Evolutionary conservation across 768 basidiomycete species (phyloP), one percentile per base, ranked within the genome.

Genomic region (Tephrocybe sp.): DNA sequence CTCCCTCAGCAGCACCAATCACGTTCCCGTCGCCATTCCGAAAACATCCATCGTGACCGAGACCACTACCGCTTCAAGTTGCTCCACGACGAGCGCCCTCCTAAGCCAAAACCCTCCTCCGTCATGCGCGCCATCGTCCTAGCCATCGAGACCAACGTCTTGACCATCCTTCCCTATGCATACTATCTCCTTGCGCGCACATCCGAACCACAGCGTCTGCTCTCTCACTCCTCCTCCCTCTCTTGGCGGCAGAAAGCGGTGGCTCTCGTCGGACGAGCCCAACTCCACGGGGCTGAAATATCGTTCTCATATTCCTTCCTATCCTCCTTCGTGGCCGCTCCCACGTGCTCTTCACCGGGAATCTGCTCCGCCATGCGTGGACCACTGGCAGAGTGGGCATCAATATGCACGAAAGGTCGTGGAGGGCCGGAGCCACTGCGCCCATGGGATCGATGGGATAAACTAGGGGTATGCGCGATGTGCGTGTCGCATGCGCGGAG

Each of bases 111-210:
- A 52, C 68, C 69, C 27, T 70, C 71, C 39, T 65, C 68, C 25
- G 56, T 76, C 54, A 74, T 76, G 70, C 70, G 68, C 12, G 71
- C 73, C 5, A 74, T 78, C 39, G 52, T 60, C 18, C 69, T 80
- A n/a, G 77, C 75, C 0, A 68, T 66, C 31, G 68, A 71, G 32
- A 71, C 63, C 39, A 60, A 68, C 41, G 59, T 77, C 13, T 65
- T 62, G 11, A 61, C 65, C 25, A 61, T 74, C 15, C 65, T 80
- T 2, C 78, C 78, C 0, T 76, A 76, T 52, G 72, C 73, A 0
- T 77, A 69, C 56, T 78, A 79, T 60, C 75, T 74, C 58, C 61
- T 78, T 26, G 73, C 75, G 21, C 71, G 72, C n/a, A 67, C 73
- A 1, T 49, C 47, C 51, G 63, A 66, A 11, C 62, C 69, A 26